These are phyloP conservation scores for Microbotryomycetes sp. DNA, from an alignment of 1,284 basidiomycete genomes.

Conservation along the genomic window DNA sequence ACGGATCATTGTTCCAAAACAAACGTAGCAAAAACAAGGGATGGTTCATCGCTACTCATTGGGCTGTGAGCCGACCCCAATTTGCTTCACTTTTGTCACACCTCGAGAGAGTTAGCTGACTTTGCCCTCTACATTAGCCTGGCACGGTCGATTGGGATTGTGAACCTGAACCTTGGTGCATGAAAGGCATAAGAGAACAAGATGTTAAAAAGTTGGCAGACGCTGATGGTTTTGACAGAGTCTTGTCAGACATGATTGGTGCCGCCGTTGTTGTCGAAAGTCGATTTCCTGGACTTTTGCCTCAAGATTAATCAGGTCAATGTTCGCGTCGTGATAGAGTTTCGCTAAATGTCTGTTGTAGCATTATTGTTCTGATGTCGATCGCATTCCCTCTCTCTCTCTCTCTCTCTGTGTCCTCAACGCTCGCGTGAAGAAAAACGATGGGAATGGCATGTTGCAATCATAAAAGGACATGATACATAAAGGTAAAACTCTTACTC, in stretches of 20 bases:
- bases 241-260: slow-evolving; percentile 7
- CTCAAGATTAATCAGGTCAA: neutral
- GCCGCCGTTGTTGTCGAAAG: neutral
- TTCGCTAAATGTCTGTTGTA: too few relatives aligned
- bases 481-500: too few relatives aligned
- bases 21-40: slow-evolving; percentile 29
- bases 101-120: too few relatives aligned
- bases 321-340: too few relatives aligned
- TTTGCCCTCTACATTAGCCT: too few relatives aligned
- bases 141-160: slow-evolving; percentile 31
- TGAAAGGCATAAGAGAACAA: slow-evolving; percentile 18
- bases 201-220: slow-evolving; percentile 25
- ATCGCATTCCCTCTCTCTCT: neutral
- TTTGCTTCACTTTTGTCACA: too few relatives aligned
- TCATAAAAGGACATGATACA: too few relatives aligned
- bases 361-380: neutral
- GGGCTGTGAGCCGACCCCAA: slow-evolving; percentile 12
- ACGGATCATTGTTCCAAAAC: slow-evolving; percentile 27
- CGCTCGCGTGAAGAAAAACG: too few relatives aligned
- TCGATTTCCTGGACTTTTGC: neutral
- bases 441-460: too few relatives aligned
- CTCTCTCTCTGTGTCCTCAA: too few relatives aligned
- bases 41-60: slow-evolving; percentile 31
- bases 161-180: slow-evolving; percentile 23
- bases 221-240: slow-evolving; percentile 19